A percentile compares a stretch with the other conserved stretches of the same genome.
phyloP scores from a whole-genome alignment of 192 early-diverging fungal species.

The Pecoramyces ruminantium region DNA sequence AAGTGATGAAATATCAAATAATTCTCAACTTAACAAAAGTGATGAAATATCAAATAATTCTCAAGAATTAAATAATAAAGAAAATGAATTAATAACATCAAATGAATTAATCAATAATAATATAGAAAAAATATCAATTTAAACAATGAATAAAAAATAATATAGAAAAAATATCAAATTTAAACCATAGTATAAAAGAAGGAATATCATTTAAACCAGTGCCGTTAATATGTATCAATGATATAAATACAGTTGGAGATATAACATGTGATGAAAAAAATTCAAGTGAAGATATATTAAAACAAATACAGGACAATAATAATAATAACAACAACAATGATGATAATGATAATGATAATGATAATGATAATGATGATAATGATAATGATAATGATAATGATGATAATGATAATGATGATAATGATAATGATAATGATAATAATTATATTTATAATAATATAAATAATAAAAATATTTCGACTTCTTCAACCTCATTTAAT shows the following conservation, averaged over 20 bases:
- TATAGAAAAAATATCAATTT: too few species aligned
- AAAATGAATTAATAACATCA: background rate
- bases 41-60: background rate
- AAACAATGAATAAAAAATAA: too few species aligned
- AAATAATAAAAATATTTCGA: too few species aligned
- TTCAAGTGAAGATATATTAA: background rate
- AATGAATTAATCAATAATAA: background rate
- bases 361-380: too few species aligned
- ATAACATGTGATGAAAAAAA: background rate
- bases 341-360: too few species aligned
- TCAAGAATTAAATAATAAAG: background rate
- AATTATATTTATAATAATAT: background rate
- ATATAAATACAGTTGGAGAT: background rate
- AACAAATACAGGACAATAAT: background rate
- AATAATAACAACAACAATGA: background rate
- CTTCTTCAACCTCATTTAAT: too few species aligned
- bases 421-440: background rate
- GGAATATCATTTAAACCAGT: background rate
- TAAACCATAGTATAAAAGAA: background rate
- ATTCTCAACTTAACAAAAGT: too few species aligned
- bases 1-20: background rate
- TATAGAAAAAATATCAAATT: background rate
- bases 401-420: background rate
- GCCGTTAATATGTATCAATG: background rate
- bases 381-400: background rate